These are phyloP conservation scores for Sporothrix euskadiensis DNA, from an alignment of 2,329 filamentous ascomycete genomes.

Conservation along the genomic window DNA sequence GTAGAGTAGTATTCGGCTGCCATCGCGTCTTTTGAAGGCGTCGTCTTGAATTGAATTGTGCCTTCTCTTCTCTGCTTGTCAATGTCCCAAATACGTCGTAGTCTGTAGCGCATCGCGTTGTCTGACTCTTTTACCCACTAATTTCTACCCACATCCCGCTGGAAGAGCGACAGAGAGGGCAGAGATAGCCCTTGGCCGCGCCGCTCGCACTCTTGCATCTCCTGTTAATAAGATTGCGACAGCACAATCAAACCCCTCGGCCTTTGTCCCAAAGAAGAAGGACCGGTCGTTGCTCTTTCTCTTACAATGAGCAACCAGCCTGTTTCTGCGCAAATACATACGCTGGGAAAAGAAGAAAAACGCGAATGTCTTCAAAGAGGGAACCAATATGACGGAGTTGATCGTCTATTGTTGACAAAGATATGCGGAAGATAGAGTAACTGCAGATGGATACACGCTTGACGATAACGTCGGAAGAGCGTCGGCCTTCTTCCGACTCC, in stretches of 20 bases:
- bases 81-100: neutral
- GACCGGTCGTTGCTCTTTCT: slow-evolving; percentile 20
- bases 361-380: neutral
- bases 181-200: neutral
- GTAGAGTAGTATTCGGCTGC: slow-evolving; percentile 4
- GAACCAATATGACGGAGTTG: neutral
- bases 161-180: neutral
- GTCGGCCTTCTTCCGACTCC: neutral
- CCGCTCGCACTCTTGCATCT: neutral
- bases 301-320: neutral
- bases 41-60: neutral
- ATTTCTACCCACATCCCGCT: neutral
- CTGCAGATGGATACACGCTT: neutral
- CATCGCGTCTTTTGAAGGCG: neutral
- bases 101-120: neutral
- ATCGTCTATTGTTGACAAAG: neutral
- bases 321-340: neutral
- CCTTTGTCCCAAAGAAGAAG: slow-evolving; percentile 28
- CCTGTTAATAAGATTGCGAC: slow-evolving; percentile 15
- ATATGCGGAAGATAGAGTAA: neutral
- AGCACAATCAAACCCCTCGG: slow-evolving; percentile 8
- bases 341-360: too few relatives aligned
- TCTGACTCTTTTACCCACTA: neutral
- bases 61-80: neutral
- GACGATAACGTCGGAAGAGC: neutral